A percentile compares a stretch with the other conserved stretches of the same genome.
phyloP scores from a whole-genome alignment of 2,329 filamentous ascomycete genomes.

The Pezicula carpinea region DNA sequence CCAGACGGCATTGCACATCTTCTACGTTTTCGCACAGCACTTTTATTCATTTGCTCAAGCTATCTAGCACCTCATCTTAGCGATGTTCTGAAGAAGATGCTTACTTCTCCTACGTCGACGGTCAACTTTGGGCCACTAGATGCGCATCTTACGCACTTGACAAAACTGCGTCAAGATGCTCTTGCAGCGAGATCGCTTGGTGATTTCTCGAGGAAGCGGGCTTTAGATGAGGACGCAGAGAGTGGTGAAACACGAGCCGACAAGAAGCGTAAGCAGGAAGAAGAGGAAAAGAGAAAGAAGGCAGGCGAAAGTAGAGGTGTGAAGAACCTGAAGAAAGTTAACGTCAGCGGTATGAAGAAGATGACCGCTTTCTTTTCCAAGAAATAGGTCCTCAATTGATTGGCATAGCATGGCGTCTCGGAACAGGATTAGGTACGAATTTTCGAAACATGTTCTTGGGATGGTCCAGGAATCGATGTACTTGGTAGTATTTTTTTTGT shows the following conservation, averaged over 20 bases:
- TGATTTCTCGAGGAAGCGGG: conserved; percentile 68
- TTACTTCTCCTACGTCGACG: conserved; percentile 29
- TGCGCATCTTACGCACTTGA: conserved; percentile 62
- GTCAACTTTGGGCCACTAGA: conserved; percentile 69
- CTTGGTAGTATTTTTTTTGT: conserved; percentile 4
- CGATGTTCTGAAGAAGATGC: conserved; percentile 31
- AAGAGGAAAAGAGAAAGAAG: conserved; percentile 84
- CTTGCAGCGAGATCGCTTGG: conserved; percentile 60
- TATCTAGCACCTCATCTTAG: conserved; percentile 39
- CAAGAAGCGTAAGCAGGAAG: conserved; percentile 81
- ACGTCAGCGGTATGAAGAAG: conserved; percentile 93
- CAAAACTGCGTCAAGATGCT: conserved; percentile 66
- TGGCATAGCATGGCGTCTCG: conserved; percentile 5
- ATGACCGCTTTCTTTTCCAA: conserved; percentile 92
- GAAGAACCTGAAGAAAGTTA: conserved; percentile 80
- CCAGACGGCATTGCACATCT: conserved; percentile 35
- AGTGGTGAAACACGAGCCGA: conserved; percentile 59
- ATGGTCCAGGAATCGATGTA: conserved; percentile 5
- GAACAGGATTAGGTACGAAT: background rate
- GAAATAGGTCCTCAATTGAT: conserved; percentile 23
- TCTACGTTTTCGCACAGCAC: conserved; percentile 42
- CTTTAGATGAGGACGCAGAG: conserved; percentile 59
- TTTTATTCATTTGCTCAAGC: conserved; percentile 44
- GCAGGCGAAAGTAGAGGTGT: conserved; percentile 69
- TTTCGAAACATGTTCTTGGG: background rate